Evolutionary conservation across 768 basidiomycete genomes (phyloP), one percentile per base, ranked within the genome.

Genomic region (Mycena indigotica): DNA sequence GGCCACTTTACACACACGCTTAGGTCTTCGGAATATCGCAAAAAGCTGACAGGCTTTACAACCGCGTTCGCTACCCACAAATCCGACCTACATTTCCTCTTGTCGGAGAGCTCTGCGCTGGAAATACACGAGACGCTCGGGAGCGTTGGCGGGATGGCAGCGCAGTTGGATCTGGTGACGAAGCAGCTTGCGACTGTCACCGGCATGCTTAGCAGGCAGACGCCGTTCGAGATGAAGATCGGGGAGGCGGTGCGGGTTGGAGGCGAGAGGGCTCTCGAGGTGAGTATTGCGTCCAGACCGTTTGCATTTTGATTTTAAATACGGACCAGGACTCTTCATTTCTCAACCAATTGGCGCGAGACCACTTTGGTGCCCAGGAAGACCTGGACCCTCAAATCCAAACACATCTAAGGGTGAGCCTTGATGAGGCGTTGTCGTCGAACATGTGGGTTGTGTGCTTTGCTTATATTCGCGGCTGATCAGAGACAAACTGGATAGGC

Each of bases 51-150:
- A 2, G 45, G 2, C 19, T 68, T 60, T 32, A 49, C 52, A 5
- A n/a, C 23, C 4, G 38, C 51, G 1, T 66, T 68, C 52, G 40
- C 46, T 3, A 32, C 57, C 1, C 67, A 66, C 30, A 66, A 68
- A 32, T 32, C 51, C 16, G 23, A 41, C 5, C 56, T 68, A 21
- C 61, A 66, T 13, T 41, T 60, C 32, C 29, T 68, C 13, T 61
- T 68, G 28, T 35, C 54, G 6, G 50, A 62, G 29, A 55, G 55
- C 23, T 59, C 65, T 35, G 60, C 64, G 16, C 26, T 63, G 1
- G 54, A 63, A 44, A 23, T 63, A 12, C 58, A 50, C 35, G 62
- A 63, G 13, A 45, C 57, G 39, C 24, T 25, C 6, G 46, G 24
- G 8, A 54, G 21, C 48, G 44, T 32, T 4, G 38, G 28, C 5